Percentiles rank a stretch among this genome's conserved stretches.
Conservation (phyloP, 2,329 filamentous ascomycete genomes). For the Penicillium oxalicum region DNA sequence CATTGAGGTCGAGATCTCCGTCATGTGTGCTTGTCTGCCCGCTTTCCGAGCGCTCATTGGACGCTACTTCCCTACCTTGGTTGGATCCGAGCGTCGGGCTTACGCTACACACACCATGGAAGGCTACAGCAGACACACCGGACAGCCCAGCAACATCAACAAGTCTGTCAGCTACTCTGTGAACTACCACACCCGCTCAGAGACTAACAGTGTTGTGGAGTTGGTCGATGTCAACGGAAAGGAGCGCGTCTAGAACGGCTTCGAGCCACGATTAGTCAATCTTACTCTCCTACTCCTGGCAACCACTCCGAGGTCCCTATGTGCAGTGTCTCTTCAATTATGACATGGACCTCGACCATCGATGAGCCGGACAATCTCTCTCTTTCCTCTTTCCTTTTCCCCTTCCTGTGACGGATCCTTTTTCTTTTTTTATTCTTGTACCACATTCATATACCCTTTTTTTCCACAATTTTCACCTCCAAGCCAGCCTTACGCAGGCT, state of each 20-base stretch:
- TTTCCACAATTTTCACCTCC: too few species aligned
- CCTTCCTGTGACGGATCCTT: too few species aligned
- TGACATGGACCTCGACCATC: too few species aligned
- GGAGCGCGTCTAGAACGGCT: not conserved
- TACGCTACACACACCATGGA: slow-evolving; percentile 5
- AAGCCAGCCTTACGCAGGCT: too few species aligned
- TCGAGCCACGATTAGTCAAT: too few species aligned
- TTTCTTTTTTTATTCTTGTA: too few species aligned
- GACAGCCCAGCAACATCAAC: slow-evolving; percentile 15
- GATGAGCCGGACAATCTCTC: too few species aligned
- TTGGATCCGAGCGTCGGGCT: slow-evolving; percentile 9
- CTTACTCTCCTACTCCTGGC: too few species aligned
- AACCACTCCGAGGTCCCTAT: too few species aligned
- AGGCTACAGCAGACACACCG: slow-evolving; percentile 2
- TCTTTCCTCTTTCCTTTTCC: too few species aligned
- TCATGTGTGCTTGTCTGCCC: slow-evolving; percentile 24
- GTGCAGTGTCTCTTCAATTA: too few species aligned
- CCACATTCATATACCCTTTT: too few species aligned
- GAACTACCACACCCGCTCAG: slow-evolving; percentile 15
- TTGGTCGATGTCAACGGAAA: slow-evolving; percentile 14
- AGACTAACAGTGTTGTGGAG: slow-evolving; percentile 13
- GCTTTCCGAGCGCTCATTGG: slow-evolving; percentile 20
- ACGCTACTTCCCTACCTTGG: slow-evolving; percentile 14
- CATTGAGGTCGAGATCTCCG: slow-evolving; percentile 23
- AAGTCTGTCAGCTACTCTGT: slow-evolving; percentile 23